Percentiles rank a stretch among this genome's conserved stretches.
phyloP scores from a whole-genome alignment of 2,329 filamentous ascomycete genomes.

The Rhexocercosporidium sp. region DNA sequence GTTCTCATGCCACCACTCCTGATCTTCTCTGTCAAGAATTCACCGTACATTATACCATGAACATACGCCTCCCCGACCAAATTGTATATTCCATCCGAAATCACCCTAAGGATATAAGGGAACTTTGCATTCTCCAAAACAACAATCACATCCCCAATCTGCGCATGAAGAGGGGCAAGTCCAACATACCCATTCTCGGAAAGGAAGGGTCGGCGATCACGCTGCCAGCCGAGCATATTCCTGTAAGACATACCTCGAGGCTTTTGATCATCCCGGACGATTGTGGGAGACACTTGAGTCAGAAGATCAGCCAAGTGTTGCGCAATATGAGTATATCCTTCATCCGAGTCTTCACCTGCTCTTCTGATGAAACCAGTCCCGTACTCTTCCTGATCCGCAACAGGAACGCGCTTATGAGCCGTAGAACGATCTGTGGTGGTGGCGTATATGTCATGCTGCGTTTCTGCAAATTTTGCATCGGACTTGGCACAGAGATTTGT shows the following conservation, averaged over 20 bases:
- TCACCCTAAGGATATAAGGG: slow-evolving; percentile 12
- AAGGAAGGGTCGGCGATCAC: slow-evolving; percentile 6
- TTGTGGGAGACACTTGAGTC: neutral
- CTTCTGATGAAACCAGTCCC: slow-evolving; percentile 9
- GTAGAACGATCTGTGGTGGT: neutral
- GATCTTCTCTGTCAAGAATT: neutral
- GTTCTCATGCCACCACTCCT: neutral
- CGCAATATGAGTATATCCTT: neutral
- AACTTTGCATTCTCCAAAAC: slow-evolving; percentile 12
- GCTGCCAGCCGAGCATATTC: slow-evolving; percentile 16
- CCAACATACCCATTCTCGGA: slow-evolving; percentile 14
- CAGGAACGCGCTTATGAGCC: slow-evolving; percentile 11
- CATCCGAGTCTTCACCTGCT: neutral
- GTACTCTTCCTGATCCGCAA: slow-evolving; percentile 21
- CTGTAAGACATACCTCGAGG: slow-evolving; percentile 6
- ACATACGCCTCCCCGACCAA: slow-evolving; percentile 22
- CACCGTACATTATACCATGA: slow-evolving; percentile 24
- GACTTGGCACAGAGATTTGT: neutral
- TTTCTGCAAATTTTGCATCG: neutral
- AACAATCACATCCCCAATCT: slow-evolving; percentile 14
- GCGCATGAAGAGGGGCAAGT: neutral
- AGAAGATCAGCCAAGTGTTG: neutral
- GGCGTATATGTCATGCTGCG: neutral
- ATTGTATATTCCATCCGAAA: neutral
- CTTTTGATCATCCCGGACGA: neutral